Base-by-base conservation (phyloP, 371 early-diverging fungal species). In the Lichtheimia corymbifera region DNA sequence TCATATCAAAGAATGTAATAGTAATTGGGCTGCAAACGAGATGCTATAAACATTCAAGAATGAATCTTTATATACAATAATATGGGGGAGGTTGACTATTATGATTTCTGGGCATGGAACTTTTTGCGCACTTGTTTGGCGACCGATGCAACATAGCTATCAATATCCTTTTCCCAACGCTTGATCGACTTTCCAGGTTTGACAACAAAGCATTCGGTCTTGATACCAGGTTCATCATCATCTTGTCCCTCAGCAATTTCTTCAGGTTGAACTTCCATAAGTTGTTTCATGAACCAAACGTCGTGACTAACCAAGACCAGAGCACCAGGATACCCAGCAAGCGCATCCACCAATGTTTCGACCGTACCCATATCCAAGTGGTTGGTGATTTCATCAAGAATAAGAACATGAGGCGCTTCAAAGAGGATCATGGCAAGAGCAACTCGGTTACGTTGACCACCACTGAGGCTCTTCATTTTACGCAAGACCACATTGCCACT, bases 341-440 rank as follows among this genome's bases (percentile, higher is more conserved):
- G 64, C 1, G 85, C 86, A 11, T 84, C 83, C 5, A 83, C 77
- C 14, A 92, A 58, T 6, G 81, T 80, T 41, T 90, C 87, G 11
- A 90, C 85, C 7, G 87, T 86, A 17, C 85, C 86, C 84, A 92
- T 87, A 78, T 92, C 91, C 64, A 87, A 70, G 61, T 91, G 91
- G 66, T 93, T 95, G 20, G 92, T 92, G 49, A 91, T 89, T 78
- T 94, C 94, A 71, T 94, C 94, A 22, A 93, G 76, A 40, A 93
- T 74, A 28, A 96, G 68, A 9, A 96, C 78, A 66, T 96, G 89
- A 6, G 94, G 90, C 20, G 72, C 70, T 1, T 79, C 79, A 41
- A 72, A 84, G n/a, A 87, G 69, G 49, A 84, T 74, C 22, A 84
- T 49, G n/a, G 91, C 92, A 52, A 94, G 73, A 2, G 86, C 87